A percentile compares a stretch with the other conserved stretches of the same genome.
These are phyloP conservation scores for Sinapis alba DNA, from an alignment of 441 rosid genomes.

Conservation along the genomic window DNA sequence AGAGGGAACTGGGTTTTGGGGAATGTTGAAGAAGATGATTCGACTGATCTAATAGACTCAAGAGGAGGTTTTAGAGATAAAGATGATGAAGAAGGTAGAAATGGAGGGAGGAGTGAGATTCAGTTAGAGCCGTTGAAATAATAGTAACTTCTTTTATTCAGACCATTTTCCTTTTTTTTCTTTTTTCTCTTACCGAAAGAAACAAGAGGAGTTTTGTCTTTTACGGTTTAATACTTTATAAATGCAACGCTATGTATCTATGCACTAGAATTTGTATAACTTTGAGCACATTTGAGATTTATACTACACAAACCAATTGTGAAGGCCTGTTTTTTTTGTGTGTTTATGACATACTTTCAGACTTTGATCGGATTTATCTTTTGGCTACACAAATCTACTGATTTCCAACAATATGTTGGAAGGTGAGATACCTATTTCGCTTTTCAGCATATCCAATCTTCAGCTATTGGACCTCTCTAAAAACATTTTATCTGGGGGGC, in stretches of 20 bases:
- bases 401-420: constrained; percentile 23
- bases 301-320: not conserved
- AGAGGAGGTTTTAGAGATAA: constrained; percentile 49
- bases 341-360: not conserved
- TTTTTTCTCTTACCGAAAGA: constrained; percentile 18
- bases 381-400: not conserved
- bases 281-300: not conserved
- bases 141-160: constrained; percentile 38
- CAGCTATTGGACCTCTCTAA: constrained; percentile 13
- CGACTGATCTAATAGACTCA: constrained; percentile 70
- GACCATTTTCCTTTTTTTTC: constrained; percentile 10
- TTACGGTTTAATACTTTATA: constrained; percentile 5
- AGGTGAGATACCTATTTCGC: not conserved
- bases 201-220: constrained; percentile 31
- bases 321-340: not conserved
- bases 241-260: not conserved
- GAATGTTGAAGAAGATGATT: constrained; percentile 80
- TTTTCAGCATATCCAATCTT: not conserved
- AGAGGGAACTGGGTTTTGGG: constrained; percentile 91
- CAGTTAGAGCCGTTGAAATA: constrained; percentile 87
- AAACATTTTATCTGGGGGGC: constrained; percentile 11
- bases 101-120: constrained; percentile 77
- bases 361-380: not conserved
- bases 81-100: constrained; percentile 49
- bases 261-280: not conserved